Conservation (phyloP, 2,329 filamentous ascomycete species). For the Aspergillus niger region DNA sequence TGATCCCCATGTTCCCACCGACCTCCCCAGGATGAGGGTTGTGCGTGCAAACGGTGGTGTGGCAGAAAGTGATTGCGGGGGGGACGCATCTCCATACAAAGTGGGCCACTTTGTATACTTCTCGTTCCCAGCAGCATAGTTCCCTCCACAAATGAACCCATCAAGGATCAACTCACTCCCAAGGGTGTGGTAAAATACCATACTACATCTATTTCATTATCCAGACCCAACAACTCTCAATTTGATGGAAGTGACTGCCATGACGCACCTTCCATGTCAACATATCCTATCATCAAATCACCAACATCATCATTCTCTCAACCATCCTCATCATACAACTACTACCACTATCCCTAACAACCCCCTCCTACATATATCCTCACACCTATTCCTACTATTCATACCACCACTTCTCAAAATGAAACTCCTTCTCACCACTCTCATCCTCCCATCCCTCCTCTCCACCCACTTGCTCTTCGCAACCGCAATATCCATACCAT, state of each 20-base stretch:
- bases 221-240: neutral
- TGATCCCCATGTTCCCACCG: slow-evolving; percentile 12
- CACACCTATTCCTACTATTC: neutral
- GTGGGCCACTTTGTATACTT: slow-evolving; percentile 15
- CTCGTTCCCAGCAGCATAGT: neutral
- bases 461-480: slow-evolving; percentile 5
- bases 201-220: no score
- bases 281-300: neutral
- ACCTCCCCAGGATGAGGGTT: neutral
- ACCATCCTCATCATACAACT: neutral
- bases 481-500: neutral
- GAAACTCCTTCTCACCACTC: neutral
- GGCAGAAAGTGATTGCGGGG: slow-evolving; percentile 21
- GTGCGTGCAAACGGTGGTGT: slow-evolving; percentile 15
- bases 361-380: neutral
- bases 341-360: neutral
- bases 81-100: slow-evolving; percentile 22
- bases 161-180: no score
- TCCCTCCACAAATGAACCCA: neutral
- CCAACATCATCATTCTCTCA: neutral
- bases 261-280: neutral
- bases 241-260: neutral
- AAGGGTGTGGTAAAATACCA: no score
- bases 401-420: neutral
- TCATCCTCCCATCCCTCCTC: slow-evolving; percentile 3